These are phyloP conservation scores for Jamesozyma hellenica DNA, from an alignment of 805 yeast genomes.

Conservation along the genomic window DNA sequence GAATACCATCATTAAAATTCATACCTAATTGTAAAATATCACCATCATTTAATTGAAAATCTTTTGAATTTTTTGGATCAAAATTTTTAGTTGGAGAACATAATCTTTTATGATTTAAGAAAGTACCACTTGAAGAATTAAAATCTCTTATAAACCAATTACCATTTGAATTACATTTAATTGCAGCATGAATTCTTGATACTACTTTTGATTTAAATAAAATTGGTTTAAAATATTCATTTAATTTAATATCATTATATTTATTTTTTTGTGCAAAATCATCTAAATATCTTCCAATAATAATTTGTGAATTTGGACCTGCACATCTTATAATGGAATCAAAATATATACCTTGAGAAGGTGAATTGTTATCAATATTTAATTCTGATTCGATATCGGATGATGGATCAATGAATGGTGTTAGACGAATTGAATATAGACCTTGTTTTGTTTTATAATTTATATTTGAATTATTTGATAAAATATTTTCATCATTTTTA, in stretches of 20 bases:
- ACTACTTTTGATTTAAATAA: conserved; percentile 90
- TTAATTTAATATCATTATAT: not conserved
- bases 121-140: conserved; percentile 87
- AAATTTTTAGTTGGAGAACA: conserved; percentile 45
- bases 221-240: conserved; percentile 39
- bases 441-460: conserved; percentile 12
- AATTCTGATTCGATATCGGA: conserved; percentile 7
- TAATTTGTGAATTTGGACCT: conserved; percentile 48
- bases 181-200: conserved; percentile 81
- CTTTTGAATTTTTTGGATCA: conserved; percentile 32
- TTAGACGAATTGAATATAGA: conserved; percentile 45
- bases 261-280: conserved; percentile 1
- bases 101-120: conserved; percentile 75
- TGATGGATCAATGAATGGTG: conserved; percentile 78
- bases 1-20: conserved; percentile 90
- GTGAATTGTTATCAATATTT: not conserved
- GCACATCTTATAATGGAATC: conserved; percentile 77
- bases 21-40: conserved; percentile 86
- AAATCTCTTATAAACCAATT: conserved; percentile 81
- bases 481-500: not conserved
- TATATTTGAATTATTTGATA: not conserved
- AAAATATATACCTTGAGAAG: conserved; percentile 66
- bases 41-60: conserved; percentile 63
- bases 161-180: conserved; percentile 62
- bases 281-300: conserved; percentile 30